phyloP scores from a whole-genome alignment of 75 land plant species.

The Pinus tabuliformis region DNA sequence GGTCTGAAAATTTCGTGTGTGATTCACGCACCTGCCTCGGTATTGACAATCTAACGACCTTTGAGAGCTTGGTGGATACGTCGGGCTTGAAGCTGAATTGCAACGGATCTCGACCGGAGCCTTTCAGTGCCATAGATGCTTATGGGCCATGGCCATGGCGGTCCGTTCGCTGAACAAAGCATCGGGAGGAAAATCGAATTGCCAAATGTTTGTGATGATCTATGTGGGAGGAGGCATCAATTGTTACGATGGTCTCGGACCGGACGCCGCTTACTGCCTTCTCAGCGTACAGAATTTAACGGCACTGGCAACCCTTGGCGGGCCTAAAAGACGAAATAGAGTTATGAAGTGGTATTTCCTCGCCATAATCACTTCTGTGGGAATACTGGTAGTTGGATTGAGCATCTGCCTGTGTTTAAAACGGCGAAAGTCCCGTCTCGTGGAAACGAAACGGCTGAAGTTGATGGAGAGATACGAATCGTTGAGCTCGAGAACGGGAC shows the following conservation, averaged over 20 bases:
- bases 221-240: conserved; percentile 5
- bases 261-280: background rate
- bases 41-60: background rate
- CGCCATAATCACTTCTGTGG: background rate
- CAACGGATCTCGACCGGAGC: background rate
- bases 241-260: conserved; percentile 5
- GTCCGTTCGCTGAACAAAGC: background rate
- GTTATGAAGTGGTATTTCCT: background rate
- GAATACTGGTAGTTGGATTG: background rate
- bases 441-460: background rate
- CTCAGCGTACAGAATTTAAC: conserved; percentile 1
- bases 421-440: background rate
- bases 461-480: background rate
- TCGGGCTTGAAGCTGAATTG: background rate
- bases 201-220: background rate
- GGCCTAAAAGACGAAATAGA: background rate
- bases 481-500: background rate
- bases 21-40: background rate
- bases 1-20: background rate
- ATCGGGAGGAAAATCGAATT: background rate
- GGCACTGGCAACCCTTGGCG: background rate
- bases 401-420: too few species aligned
- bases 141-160: background rate
- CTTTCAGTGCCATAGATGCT: background rate
- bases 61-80: background rate